Base-by-base conservation (phyloP, 352 stramenopile species). In the Phytopythium boreale region DNA sequence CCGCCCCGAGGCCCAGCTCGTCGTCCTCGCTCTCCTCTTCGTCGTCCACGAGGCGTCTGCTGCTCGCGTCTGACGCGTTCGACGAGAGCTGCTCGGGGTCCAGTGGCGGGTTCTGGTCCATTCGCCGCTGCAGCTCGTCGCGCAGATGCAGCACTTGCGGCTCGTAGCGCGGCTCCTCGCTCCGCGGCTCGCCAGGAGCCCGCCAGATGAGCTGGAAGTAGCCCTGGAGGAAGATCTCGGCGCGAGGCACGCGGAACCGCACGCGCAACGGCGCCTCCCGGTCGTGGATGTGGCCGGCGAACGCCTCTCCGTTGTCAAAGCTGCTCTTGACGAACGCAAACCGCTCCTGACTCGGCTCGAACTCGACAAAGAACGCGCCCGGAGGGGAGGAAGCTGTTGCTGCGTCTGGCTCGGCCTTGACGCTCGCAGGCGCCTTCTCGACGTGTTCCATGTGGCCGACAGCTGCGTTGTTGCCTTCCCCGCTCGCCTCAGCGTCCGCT, bases 201-300 rank as follows among this genome's bases (percentile, higher is more conserved):
- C 80, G 70, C 80, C 80, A 89, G n/a, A 89, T 79, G 11, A 89
- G 57, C 66, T 89, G 80, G 53, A 89, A 87, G 70, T 89, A 89
- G 20, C 80, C 80, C 52, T 82, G 65, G 12, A 87, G 19, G 46
- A 88, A 77, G 8, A 64, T 56, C 6, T 87, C 78, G 3, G 63
- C 31, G 17, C 70, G 64, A 4, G 80, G 80, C 4, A 89, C 44
- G 37, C 71, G 65, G 65, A 87, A 89, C 9, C 69, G 77, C 11
- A 89, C 63, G 8, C 75, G 75, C 27, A 89, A 44, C 0, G 74
- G 66, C 0, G 60, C 59, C 37, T 66, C 64, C 22, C 74, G 67
- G 29, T 85, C 72, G 51, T 89, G 80, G 8, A 84, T 69, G n/a
- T 71, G 56, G 15, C 77, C 79, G 22, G 65, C 67, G 20, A 74